Evolutionary conservation across 75 land plant species (phyloP).

Genomic region (Sequoia sempervirens): DNA sequence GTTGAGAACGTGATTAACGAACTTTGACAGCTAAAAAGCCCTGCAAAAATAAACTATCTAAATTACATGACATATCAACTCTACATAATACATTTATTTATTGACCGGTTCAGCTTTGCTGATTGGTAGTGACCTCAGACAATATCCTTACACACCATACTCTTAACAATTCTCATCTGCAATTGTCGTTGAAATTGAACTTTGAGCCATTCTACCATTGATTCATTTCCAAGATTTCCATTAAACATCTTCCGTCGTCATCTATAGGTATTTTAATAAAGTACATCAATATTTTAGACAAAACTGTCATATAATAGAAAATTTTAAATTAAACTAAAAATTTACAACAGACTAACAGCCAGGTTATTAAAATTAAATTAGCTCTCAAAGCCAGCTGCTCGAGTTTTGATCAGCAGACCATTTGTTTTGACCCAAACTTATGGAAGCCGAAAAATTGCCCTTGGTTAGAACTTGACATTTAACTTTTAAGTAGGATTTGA

Average conservation of each 20-base stretch:
- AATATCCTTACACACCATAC: not conserved
- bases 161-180: not conserved
- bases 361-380: not conserved
- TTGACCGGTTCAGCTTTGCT: not conserved
- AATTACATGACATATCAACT: too few species aligned
- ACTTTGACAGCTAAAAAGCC: too few species aligned
- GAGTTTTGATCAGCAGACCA: not conserved
- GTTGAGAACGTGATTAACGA: too few species aligned
- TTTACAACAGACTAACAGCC: not conserved
- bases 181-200: not conserved
- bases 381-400: not conserved
- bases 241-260: not conserved
- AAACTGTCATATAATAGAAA: not conserved
- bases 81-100: not conserved
- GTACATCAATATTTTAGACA: not conserved
- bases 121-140: not conserved
- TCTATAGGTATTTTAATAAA: not conserved
- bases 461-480: conserved; percentile 15
- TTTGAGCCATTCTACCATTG: not conserved
- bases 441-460: not conserved
- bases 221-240: not conserved
- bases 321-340: not conserved
- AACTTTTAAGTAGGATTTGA: conserved; percentile 17
- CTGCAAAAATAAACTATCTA: too few species aligned
- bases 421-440: not conserved